Evolutionary conservation across 2,329 filamentous ascomycete genomes (phyloP), one percentile per base, ranked within the genome.

Genomic region (Calonectria montana): DNA sequence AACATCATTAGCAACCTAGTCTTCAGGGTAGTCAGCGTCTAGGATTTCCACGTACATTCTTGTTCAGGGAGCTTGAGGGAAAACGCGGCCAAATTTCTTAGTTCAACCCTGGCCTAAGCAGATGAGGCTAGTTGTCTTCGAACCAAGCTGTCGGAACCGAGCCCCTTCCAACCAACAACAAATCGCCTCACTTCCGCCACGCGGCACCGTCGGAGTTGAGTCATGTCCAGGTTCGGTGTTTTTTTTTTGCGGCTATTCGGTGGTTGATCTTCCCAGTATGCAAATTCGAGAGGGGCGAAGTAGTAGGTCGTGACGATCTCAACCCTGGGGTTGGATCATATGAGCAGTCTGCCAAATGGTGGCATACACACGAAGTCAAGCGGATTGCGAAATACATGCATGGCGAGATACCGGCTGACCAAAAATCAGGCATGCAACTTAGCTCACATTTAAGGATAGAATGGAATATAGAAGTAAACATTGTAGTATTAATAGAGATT

Each of bases 71-170:
- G 21, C 8, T 23, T 8, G 53, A 59, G 31, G 29, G 64, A 66
- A 48, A 41, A 23, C 57, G 47, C 45, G 29, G 45, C 39, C 47
- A 35, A 5, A 37, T 25, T 39, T 57, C n/a, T 21, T 65, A 18
- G 29, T 63, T 66, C 66, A 47, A 61, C 43, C 21, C 18, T 39
- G 48, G 39, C 25, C 50, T 65, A 37, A 50, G 27, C 50, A 37
- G 50, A 62, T 53, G 45, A 29, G 50, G 53, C 43, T 53, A 55
- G 45, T 69, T 53, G 57, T 65, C 67, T 43, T 53, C 43, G 71
- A 73, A 41, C 62, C 73, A 73, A 62, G 41, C 65, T 62, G 67
- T 65, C 65, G 75, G 67, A 70, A 61, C 67, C 65, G 47, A 67
- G 47, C 29, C 35, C 35, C 37, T 62, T 31, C 47, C 41, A 29